A percentile compares a stretch with the other conserved stretches of the same genome.
phyloP scores from a whole-genome alignment of 257 asterid species.

The Solanum sejunctum region DNA sequence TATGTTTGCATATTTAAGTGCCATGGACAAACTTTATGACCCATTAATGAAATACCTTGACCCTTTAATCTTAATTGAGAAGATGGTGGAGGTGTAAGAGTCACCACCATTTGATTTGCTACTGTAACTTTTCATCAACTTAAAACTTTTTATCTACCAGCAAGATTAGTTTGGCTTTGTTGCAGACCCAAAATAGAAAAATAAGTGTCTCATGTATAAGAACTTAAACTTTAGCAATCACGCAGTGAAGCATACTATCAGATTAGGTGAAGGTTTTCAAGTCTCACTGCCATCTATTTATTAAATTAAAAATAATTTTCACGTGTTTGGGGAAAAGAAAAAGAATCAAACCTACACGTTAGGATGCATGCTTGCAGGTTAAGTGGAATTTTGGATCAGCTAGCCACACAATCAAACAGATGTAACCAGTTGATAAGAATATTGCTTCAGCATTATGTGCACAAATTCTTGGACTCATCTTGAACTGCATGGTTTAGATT shows the following conservation, averaged over 20 bases:
- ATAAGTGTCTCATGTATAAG: not conserved
- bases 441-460: not conserved
- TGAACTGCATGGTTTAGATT: not conserved
- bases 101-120: not conserved
- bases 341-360: not conserved
- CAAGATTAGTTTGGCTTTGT: not conserved
- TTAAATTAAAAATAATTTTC: not conserved
- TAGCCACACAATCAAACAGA: not conserved
- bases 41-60: not conserved
- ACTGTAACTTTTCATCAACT: not conserved
- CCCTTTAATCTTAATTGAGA: not conserved
- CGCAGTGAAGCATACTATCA: not conserved
- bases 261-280: not conserved
- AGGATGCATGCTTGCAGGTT: not conserved
- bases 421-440: not conserved
- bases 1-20: not conserved
- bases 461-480: not conserved
- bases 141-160: not conserved
- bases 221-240: not conserved
- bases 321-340: not conserved
- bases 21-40: not conserved
- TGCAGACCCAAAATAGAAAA: not conserved
- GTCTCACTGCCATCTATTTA: not conserved
- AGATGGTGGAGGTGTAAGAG: not conserved
- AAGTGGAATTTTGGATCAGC: not conserved